phyloP scores from a whole-genome alignment of 2,329 filamentous ascomycete species.

The Cercospora sojina region DNA sequence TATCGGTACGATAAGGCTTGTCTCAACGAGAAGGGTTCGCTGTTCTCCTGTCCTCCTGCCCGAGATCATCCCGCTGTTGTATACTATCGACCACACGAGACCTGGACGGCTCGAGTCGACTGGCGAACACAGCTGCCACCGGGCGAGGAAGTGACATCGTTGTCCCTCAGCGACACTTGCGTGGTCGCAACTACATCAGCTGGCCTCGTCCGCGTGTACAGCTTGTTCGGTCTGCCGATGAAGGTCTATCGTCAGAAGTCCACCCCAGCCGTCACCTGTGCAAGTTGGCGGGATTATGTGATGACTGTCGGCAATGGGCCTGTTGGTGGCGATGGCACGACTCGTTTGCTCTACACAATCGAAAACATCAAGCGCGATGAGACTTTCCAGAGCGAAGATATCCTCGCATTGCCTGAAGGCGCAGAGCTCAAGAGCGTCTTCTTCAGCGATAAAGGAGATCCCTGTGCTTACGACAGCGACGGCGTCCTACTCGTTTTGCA shows the following conservation, averaged over 20 bases:
- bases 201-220: constrained; percentile 90
- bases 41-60: constrained; percentile 76
- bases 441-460: constrained; percentile 91
- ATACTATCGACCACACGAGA: constrained; percentile 97
- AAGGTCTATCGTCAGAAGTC: constrained; percentile 90
- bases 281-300: constrained; percentile 94
- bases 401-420: constrained; percentile 76
- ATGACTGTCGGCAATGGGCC: constrained; percentile 92
- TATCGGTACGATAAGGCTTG: constrained; percentile 96
- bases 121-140: constrained; percentile 86
- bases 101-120: constrained; percentile 86
- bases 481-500: constrained; percentile 84
- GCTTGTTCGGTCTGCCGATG: constrained; percentile 84
- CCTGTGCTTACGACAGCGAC: constrained; percentile 92
- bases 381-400: constrained; percentile 91
- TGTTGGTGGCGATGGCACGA: constrained; percentile 72
- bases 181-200: constrained; percentile 83
- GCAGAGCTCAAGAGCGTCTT: constrained; percentile 77
- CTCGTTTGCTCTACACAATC: constrained; percentile 82
- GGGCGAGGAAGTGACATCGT: constrained; percentile 81
- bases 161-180: constrained; percentile 88
- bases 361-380: constrained; percentile 93
- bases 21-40: constrained; percentile 75
- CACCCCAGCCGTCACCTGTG: constrained; percentile 84
- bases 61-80: constrained; percentile 71